phyloP scores from a whole-genome alignment of 495 filamentous ascomycete genomes.

The Evansstolkia leycettana region DNA sequence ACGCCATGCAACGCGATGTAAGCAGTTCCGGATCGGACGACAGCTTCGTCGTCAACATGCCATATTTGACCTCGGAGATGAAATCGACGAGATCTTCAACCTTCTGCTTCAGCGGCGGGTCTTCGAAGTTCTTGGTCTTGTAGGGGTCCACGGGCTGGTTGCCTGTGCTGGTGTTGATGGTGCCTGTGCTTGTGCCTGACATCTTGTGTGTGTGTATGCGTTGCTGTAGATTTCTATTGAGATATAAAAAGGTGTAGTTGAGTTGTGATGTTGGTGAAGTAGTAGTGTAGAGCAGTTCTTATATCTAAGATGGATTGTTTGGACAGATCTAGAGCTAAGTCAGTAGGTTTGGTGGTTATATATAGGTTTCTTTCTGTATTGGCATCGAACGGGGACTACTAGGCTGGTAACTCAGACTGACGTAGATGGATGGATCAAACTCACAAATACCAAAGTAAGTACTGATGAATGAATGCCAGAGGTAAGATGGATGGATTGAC shows the following conservation, averaged over 20 bases:
- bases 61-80: constrained; percentile 61
- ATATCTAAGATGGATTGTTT: too few relatives aligned
- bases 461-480: not conserved
- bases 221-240: too few relatives aligned
- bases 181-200: constrained; percentile 33
- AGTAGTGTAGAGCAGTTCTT: not conserved
- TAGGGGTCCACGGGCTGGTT: constrained; percentile 66
- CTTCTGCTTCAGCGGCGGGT: constrained; percentile 57
- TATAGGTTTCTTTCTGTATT: too few relatives aligned
- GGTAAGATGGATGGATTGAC: not conserved
- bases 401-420: too few relatives aligned
- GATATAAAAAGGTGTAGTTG: too few relatives aligned
- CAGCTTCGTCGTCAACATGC: constrained; percentile 60
- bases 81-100: constrained; percentile 63
- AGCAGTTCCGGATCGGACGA: constrained; percentile 59
- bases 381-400: too few relatives aligned
- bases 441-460: too few relatives aligned
- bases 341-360: too few relatives aligned
- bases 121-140: constrained; percentile 55
- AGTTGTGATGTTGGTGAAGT: not conserved
- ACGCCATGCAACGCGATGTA: constrained; percentile 76
- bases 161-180: constrained; percentile 49
- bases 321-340: too few relatives aligned
- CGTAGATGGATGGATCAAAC: too few relatives aligned
- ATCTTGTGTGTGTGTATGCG: constrained; percentile 18